Evolutionary conservation across 192 early-diverging fungal genomes (phyloP).

Genomic region (Backusella morwellensis): DNA sequence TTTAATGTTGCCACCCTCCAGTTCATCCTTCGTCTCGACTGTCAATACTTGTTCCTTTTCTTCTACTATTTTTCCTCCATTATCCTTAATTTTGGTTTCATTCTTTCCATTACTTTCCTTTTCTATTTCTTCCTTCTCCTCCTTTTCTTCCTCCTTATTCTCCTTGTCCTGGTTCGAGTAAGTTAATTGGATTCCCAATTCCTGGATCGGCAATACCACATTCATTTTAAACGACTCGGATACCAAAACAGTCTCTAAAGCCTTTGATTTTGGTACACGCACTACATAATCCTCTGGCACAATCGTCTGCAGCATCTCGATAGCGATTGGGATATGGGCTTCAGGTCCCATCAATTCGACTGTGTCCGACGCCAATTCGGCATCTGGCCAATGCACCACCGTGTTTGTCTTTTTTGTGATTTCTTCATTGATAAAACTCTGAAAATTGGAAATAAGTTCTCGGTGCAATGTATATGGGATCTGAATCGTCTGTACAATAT

Average conservation of each 20-base stretch:
- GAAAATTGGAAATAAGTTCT: slow-evolving; percentile 38
- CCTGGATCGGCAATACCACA: neutral
- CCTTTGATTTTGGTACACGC: slow-evolving; percentile 40
- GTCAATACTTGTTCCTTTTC: neutral
- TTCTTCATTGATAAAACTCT: slow-evolving; percentile 33
- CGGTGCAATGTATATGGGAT: slow-evolving; percentile 65
- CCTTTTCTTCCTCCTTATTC: neutral
- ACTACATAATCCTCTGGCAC: slow-evolving; percentile 57
- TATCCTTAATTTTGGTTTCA: neutral
- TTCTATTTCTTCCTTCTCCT: neutral
- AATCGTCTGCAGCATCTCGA: slow-evolving; percentile 52
- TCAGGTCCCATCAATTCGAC: slow-evolving; percentile 60
- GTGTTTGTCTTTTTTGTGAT: slow-evolving; percentile 58
- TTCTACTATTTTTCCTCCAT: neutral
- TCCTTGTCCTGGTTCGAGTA: neutral
- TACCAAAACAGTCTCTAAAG: neutral
- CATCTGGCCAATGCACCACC: slow-evolving; percentile 60
- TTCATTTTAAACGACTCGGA: neutral
- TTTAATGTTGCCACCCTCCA: neutral
- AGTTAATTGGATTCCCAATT: neutral
- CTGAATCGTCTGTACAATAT: slow-evolving; percentile 41
- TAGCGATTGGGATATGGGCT: slow-evolving; percentile 50
- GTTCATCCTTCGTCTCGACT: neutral
- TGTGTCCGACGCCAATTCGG: slow-evolving; percentile 58
- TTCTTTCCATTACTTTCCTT: neutral